Percentiles rank a stretch among this genome's conserved stretches.
These are phyloP conservation scores for Croton laevigatus DNA, from an alignment of 441 rosid genomes.

Conservation along the genomic window DNA sequence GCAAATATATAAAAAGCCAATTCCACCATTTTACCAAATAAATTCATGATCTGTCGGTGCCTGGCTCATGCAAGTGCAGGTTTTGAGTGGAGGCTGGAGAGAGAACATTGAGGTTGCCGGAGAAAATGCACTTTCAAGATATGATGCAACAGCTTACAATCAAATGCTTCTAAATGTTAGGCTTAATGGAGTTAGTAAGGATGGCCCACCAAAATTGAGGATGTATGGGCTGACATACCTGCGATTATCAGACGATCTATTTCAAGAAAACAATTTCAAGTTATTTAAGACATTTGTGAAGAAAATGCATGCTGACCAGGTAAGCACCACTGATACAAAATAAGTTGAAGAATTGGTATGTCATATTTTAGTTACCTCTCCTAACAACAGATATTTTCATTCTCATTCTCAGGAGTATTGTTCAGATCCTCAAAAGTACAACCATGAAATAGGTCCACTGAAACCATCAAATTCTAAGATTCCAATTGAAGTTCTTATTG, in stretches of 20 bases:
- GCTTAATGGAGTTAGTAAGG: conserved; percentile 59
- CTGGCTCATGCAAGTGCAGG: conserved; percentile 35
- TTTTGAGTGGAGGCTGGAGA: conserved; percentile 63
- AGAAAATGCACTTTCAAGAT: conserved; percentile 73
- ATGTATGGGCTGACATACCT: conserved; percentile 73
- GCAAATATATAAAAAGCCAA: background rate
- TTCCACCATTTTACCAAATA: background rate
- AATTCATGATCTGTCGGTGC: conserved; percentile 2
- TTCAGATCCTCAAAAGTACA: conserved; percentile 49
- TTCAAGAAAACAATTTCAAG: conserved; percentile 42
- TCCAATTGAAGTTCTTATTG: conserved; percentile 44
- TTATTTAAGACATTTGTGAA: conserved; percentile 64
- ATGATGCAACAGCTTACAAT: conserved; percentile 60
- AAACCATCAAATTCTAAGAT: conserved; percentile 45
- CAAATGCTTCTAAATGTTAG: conserved; percentile 78
- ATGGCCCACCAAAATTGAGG: conserved; percentile 46
- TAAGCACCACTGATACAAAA: conserved; percentile 23
- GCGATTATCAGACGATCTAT: conserved; percentile 46
- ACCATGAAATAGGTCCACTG: conserved; percentile 45
- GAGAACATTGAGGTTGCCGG: conserved; percentile 75
- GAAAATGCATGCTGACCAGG: conserved; percentile 82
- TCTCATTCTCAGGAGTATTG: conserved; percentile 52
- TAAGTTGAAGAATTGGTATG: background rate
- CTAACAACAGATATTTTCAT: background rate
- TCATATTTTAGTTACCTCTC: background rate